These are phyloP conservation scores for Pythium brachiatum DNA, from an alignment of 352 stramenopile genomes.

Conservation along the genomic window DNA sequence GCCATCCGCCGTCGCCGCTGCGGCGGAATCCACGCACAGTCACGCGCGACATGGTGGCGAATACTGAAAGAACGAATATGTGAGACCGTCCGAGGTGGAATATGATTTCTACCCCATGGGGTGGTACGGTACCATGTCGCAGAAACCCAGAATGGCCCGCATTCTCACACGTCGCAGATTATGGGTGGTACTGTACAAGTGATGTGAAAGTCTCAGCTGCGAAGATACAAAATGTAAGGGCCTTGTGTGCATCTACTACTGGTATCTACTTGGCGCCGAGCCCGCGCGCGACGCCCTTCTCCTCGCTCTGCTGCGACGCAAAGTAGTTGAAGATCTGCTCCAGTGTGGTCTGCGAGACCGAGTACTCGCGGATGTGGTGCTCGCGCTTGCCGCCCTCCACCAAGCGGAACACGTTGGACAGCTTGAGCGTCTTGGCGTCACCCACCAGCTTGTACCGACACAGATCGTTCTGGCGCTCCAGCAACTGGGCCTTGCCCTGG, in stretches of 20 bases:
- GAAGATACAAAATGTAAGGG: too few relatives aligned
- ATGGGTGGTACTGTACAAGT: too few relatives aligned
- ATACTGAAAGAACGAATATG: neutral
- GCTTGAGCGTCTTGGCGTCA: constrained; percentile 29
- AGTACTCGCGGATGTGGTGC: constrained; percentile 60
- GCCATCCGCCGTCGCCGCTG: constrained; percentile 12
- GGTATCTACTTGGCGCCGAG: constrained; percentile 12
- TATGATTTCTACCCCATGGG: neutral
- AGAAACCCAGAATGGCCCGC: too few relatives aligned
- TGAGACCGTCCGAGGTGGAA: neutral
- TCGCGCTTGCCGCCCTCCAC: constrained; percentile 46
- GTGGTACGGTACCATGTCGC: neutral
- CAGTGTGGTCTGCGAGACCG: constrained; percentile 67
- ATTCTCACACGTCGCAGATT: too few relatives aligned
- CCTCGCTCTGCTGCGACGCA: constrained; percentile 48
- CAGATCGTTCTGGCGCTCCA: constrained; percentile 40
- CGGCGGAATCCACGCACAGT: neutral
- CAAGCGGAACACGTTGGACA: constrained; percentile 43
- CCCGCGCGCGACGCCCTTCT: constrained; percentile 30
- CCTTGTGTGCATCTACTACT: too few relatives aligned
- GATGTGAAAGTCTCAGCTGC: too few relatives aligned
- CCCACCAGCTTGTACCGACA: constrained; percentile 30
- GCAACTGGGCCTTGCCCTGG: constrained; percentile 13
- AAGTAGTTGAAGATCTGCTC: constrained; percentile 87
- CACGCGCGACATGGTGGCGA: constrained; percentile 1